These are phyloP conservation scores for Peronospora belbahrii DNA, from an alignment of 352 stramenopile genomes.

Conservation along the genomic window DNA sequence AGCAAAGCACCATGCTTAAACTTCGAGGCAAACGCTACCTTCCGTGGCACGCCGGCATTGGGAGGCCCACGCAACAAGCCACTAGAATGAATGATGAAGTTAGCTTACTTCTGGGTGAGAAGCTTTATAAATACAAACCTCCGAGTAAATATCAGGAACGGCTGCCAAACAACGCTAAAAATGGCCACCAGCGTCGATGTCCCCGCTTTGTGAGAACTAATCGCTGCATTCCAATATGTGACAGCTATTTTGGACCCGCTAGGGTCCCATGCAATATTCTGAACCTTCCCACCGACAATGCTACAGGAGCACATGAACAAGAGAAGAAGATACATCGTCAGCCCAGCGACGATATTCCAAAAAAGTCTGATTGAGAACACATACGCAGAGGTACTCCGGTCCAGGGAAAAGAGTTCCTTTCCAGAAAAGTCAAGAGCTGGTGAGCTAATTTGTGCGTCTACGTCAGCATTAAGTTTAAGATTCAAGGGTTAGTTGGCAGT, in stretches of 20 bases:
- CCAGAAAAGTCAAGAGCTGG: conserved; percentile 62
- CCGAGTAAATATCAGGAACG: conserved; percentile 70
- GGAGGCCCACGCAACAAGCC: conserved; percentile 52
- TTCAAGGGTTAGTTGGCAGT: not conserved
- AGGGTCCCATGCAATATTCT: conserved; percentile 65
- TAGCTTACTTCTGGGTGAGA: not conserved
- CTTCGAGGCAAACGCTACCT: conserved; percentile 53
- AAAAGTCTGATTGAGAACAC: conserved; percentile 33
- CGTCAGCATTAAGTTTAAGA: not conserved
- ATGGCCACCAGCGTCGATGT: conserved; percentile 55
- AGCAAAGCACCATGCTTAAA: conserved; percentile 65
- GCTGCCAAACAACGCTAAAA: conserved; percentile 59
- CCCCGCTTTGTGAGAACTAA: conserved; percentile 16
- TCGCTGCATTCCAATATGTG: conserved; percentile 34
- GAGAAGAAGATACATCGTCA: not conserved
- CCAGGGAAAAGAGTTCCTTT: conserved; percentile 49
- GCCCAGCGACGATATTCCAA: conserved; percentile 30
- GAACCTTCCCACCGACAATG: conserved; percentile 49
- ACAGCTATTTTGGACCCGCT: conserved; percentile 55
- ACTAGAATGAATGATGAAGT: conserved; percentile 14
- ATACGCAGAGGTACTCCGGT: conserved; percentile 53
- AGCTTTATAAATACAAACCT: conserved; percentile 24
- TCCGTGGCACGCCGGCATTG: conserved; percentile 46
- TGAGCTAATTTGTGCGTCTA: conserved; percentile 69
- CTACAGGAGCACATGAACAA: conserved; percentile 14